Evolutionary conservation across 2,329 filamentous ascomycete genomes (phyloP).

Genomic region (Hypoxylon sp.): DNA sequence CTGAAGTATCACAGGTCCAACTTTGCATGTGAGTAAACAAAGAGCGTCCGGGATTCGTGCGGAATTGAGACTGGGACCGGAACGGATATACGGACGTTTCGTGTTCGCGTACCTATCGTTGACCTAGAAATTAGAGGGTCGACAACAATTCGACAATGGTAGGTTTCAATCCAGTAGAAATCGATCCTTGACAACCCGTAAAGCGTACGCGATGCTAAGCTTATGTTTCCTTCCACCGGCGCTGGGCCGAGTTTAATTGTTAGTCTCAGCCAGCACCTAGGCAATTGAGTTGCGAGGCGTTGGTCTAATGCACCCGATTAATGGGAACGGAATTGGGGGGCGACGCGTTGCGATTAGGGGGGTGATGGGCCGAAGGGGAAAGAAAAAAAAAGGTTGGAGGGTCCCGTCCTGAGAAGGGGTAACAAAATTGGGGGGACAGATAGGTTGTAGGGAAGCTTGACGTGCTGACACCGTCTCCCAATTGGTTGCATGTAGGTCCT

Average conservation of each 20-base stretch:
- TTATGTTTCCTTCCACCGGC: slow-evolving; percentile 29
- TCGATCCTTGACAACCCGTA: slow-evolving; percentile 16
- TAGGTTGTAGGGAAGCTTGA: slow-evolving; percentile 25
- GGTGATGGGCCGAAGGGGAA: slow-evolving; percentile 1
- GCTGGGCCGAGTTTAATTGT: slow-evolving; percentile 32
- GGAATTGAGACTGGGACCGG: slow-evolving; percentile 6
- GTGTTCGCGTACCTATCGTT: slow-evolving; percentile 30
- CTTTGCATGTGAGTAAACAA: slow-evolving; percentile 23
- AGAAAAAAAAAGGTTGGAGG: slow-evolving; percentile 20
- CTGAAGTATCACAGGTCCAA: background rate
- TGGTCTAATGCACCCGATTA: slow-evolving; percentile 33
- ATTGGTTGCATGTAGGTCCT: slow-evolving; percentile 24
- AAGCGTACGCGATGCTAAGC: slow-evolving; percentile 19
- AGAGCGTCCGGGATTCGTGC: background rate
- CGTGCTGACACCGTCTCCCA: slow-evolving; percentile 35
- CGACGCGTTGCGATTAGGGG: slow-evolving; percentile 33
- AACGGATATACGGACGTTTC: slow-evolving; percentile 27
- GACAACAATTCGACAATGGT: slow-evolving; percentile 32
- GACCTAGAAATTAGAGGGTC: slow-evolving; percentile 15
- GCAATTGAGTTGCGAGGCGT: slow-evolving; percentile 35
- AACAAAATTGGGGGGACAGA: background rate
- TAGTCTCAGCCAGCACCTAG: slow-evolving; percentile 6
- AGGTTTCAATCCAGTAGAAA: slow-evolving; percentile 30
- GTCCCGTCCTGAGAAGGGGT: slow-evolving; percentile 12
- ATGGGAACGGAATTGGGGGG: slow-evolving; percentile 18